Conservation (phyloP, 495 filamentous ascomycete species). For the Penicillium crystallinum region DNA sequence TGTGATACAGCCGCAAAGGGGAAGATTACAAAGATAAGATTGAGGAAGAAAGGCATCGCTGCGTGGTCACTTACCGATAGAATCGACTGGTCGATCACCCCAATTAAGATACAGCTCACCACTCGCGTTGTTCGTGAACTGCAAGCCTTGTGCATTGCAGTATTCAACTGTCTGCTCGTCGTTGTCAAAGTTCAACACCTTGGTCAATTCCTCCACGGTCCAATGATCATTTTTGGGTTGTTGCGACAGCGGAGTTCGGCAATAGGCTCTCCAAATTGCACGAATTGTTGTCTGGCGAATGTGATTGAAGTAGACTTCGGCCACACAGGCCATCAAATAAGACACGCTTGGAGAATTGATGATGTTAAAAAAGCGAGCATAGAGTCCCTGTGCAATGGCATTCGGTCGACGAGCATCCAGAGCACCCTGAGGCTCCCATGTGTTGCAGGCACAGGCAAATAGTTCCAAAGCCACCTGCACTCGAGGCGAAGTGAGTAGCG, state of each 20-base stretch:
- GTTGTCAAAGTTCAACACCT: conserved; percentile 67
- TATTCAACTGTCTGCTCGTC: conserved; percentile 65
- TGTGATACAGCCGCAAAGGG: not conserved
- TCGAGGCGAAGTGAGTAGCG: conserved; percentile 49
- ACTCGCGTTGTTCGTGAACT: conserved; percentile 49
- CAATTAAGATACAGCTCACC: conserved; percentile 50
- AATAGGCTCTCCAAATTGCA: conserved; percentile 56
- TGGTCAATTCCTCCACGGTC: conserved; percentile 60
- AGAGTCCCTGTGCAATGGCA: conserved; percentile 57
- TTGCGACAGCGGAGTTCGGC: conserved; percentile 51
- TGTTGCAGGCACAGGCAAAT: conserved; percentile 63
- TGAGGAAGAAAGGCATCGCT: conserved; percentile 2
- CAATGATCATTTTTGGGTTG: conserved; percentile 71
- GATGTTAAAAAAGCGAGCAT: conserved; percentile 67
- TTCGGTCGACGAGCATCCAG: conserved; percentile 53
- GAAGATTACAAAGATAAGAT: not conserved
- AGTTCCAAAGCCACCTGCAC: conserved; percentile 64
- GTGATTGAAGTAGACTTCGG: conserved; percentile 81
- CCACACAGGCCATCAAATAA: conserved; percentile 90
- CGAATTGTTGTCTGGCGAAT: conserved; percentile 73
- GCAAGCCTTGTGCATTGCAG: conserved; percentile 61
- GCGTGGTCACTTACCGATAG: conserved; percentile 33
- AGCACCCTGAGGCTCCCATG: conserved; percentile 57
- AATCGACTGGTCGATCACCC: conserved; percentile 39
- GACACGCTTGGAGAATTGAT: conserved; percentile 65